Evolutionary conservation across 805 yeast species (phyloP).

Genomic region (Pichia deserticola): DNA sequence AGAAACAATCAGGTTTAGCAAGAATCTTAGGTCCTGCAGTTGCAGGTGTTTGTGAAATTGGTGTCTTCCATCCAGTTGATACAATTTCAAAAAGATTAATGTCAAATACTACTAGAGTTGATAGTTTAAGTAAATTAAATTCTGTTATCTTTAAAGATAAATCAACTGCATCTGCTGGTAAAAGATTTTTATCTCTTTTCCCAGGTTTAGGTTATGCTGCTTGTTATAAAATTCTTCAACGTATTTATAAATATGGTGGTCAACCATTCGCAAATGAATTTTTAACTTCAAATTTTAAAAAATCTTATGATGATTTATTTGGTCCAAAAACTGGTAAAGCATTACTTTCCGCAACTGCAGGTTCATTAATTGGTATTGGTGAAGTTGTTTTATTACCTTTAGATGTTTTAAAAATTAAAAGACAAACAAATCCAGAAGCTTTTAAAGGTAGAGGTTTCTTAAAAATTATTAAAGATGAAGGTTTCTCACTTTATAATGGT

Average conservation of each 20-base stretch:
- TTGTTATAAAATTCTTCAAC: slow-evolving; percentile 88
- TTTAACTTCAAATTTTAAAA: slow-evolving; percentile 65
- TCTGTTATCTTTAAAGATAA: slow-evolving; percentile 78
- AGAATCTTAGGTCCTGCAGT: slow-evolving; percentile 96
- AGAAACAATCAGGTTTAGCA: slow-evolving; percentile 82
- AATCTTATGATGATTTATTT: slow-evolving; percentile 63
- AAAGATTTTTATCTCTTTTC: slow-evolving; percentile 75
- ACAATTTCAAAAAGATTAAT: slow-evolving; percentile 93
- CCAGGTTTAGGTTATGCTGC: slow-evolving; percentile 99
- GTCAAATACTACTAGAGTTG: slow-evolving; percentile 69
- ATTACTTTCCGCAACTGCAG: slow-evolving; percentile 94
- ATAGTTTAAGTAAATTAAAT: slow-evolving; percentile 63
- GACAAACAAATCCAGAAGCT: slow-evolving; percentile 99
- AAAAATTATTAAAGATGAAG: slow-evolving; percentile 82
- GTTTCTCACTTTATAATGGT: slow-evolving; percentile 89
- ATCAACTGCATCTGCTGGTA: slow-evolving; percentile 62
- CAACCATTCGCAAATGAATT: slow-evolving; percentile 98
- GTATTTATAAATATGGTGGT: slow-evolving; percentile 98
- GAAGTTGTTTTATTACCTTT: slow-evolving; percentile 92
- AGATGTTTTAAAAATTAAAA: slow-evolving; percentile 94
- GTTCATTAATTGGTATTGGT: slow-evolving; percentile 95
- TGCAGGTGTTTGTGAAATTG: slow-evolving; percentile 95
- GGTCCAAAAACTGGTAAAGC: slow-evolving; percentile 97
- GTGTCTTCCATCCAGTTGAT: slow-evolving; percentile 97
- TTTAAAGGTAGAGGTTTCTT: slow-evolving; percentile 96